Conservation (phyloP, 177 flowering plant species). For the Vitis hybrid region DNA sequence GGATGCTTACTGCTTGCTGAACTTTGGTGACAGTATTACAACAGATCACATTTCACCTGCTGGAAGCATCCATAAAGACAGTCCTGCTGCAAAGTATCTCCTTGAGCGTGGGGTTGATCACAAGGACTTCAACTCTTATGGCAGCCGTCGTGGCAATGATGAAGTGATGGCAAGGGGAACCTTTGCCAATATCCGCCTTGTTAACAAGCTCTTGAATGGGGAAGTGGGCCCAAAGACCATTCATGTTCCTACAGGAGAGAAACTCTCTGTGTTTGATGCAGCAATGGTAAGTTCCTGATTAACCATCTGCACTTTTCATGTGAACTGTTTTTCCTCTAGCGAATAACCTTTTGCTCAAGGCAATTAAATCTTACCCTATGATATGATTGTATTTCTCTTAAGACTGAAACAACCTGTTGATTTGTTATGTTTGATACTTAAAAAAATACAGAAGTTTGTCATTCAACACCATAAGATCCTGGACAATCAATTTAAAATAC, state of each 20-base stretch:
- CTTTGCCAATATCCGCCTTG: slow-evolving; percentile 89
- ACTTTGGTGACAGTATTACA: slow-evolving; percentile 96
- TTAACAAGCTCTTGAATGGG: slow-evolving; percentile 86
- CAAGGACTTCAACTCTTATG: slow-evolving; percentile 91
- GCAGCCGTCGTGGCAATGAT: slow-evolving; percentile 96
- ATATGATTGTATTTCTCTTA: too few species aligned
- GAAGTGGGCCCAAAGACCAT: slow-evolving; percentile 89
- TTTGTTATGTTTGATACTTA: too few species aligned
- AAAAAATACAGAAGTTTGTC: too few species aligned
- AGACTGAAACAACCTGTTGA: too few species aligned
- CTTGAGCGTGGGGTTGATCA: slow-evolving; percentile 85
- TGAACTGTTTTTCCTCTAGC: too few species aligned
- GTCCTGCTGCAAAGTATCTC: slow-evolving; percentile 88
- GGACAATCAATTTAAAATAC: too few species aligned
- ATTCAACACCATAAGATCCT: too few species aligned
- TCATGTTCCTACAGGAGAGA: slow-evolving; percentile 75
- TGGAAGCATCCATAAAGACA: slow-evolving; percentile 89
- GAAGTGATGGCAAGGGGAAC: slow-evolving; percentile 95
- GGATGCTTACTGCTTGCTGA: slow-evolving; percentile 88
- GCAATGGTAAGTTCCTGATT: slow-evolving; percentile 54
- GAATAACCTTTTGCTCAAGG: too few species aligned
- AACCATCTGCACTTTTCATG: too few species aligned
- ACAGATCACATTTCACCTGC: slow-evolving; percentile 98
- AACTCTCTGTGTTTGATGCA: slow-evolving; percentile 72
- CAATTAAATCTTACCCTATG: too few species aligned